Evolutionary conservation across 257 asterid genomes (phyloP), one percentile per base, ranked within the genome.

Genomic region (Fraxinus pennsylvanica): DNA sequence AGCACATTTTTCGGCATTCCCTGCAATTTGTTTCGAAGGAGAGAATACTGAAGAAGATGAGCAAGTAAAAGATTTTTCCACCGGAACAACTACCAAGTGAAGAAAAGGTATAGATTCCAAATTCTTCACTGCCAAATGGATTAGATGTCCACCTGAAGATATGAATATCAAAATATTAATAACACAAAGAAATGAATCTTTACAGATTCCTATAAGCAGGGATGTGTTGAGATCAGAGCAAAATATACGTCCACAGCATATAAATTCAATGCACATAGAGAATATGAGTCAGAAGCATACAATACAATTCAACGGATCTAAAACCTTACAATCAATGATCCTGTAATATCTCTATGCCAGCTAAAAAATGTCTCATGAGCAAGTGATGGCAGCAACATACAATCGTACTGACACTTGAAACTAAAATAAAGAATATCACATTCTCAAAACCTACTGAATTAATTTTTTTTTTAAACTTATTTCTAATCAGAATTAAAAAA

Each of bases 1-100:
- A 79, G 81, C 92, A 88, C 94, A 92, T 94, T 90, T 90, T 94
- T 90, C 97, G 78, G 95, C 97, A 94, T 92, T 90, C 97, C 97
- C 90, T 86, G 83, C 76, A 25, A 57, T 81, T 77, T 85, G 76
- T 78, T 72, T 75, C 74, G 77, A 78, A 76, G 81, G 30, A 74
- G 84, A 78, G 71, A 85, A 83, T 71, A 70, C 83, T 38, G 82
- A 70, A 77, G 65, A 67, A 32, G 76, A 66, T 66, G 50, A 50
- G 27, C 71, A 47, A 71, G 32, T 39, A 29, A 35, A 29, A 21
- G 17, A 25, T 10, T 25, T 63, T 63, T 1, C 69, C 69, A 2
- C 8, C 2, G 9, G 71, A 47, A 66, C 50, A 14, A 27, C 30
- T 29, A 32, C 1, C 50, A 76, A 75, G 73, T 12, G 57, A 25